Conservation (phyloP, 2,329 filamentous ascomycete species). For the Apiospora phragmitis region DNA sequence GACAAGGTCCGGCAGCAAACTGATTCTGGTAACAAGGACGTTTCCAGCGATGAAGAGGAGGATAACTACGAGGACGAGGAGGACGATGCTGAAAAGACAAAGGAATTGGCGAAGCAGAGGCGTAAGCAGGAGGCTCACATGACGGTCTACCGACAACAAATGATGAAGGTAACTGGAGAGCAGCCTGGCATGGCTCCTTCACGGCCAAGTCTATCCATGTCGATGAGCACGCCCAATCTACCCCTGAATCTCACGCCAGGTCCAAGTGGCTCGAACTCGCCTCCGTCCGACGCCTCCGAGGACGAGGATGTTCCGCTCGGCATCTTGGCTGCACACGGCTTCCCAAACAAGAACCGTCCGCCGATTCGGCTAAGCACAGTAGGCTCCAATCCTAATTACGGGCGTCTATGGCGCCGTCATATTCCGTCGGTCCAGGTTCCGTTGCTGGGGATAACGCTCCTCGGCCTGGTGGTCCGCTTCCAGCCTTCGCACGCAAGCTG, state of each 20-base stretch:
- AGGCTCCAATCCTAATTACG: conserved; percentile 73
- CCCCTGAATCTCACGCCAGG: conserved; percentile 31
- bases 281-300: conserved; percentile 58
- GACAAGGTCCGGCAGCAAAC: conserved; percentile 67
- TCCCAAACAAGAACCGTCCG: conserved; percentile 75
- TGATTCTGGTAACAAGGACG: conserved; percentile 38
- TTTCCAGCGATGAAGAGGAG: conserved; percentile 42
- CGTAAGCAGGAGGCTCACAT: conserved; percentile 89
- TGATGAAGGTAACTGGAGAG: conserved; percentile 94
- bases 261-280: conserved; percentile 37
- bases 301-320: conserved; percentile 87
- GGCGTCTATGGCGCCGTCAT: conserved; percentile 48
- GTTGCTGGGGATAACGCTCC: conserved; percentile 50
- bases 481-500: conserved; percentile 79
- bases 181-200: conserved; percentile 47
- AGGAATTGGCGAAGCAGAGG: conserved; percentile 72
- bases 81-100: conserved; percentile 76
- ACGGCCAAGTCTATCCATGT: conserved; percentile 57
- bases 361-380: conserved; percentile 66
- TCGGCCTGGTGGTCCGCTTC: conserved; percentile 54
- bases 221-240: conserved; percentile 65
- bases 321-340: conserved; percentile 85
- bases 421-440: conserved; percentile 56
- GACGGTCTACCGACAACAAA: conserved; percentile 86
- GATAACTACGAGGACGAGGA: conserved; percentile 63